Evolutionary conservation across 805 yeast genomes (phyloP).

Genomic region (Ogataea nakhonphanomensis): DNA sequence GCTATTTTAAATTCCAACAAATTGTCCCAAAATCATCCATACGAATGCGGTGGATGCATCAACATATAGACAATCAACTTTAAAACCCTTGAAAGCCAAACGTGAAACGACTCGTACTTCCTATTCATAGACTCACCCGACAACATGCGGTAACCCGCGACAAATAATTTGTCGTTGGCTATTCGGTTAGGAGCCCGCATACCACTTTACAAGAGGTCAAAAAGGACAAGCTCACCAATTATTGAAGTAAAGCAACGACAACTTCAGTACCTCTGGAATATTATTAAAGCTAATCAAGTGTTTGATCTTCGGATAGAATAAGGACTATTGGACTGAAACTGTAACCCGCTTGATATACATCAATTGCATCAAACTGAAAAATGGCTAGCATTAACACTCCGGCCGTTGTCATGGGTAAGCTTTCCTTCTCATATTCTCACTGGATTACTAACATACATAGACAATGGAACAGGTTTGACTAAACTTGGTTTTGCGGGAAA

Average conservation of each 20-base stretch:
- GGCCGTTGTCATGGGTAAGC: conserved; percentile 91
- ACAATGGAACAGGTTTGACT: conserved; percentile 96
- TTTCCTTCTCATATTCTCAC: conserved; percentile 4
- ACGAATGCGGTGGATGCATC: background rate
- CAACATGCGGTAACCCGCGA: background rate
- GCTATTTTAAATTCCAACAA: background rate
- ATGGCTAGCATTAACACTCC: conserved; percentile 65
- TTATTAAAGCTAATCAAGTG: background rate
- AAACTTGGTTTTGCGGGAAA: conserved; percentile 98
- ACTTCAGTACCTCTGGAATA: background rate
- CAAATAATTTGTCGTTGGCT: background rate
- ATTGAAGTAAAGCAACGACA: conserved; percentile 1
- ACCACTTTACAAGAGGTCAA: background rate
- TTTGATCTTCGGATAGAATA: background rate
- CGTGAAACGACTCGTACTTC: no score
- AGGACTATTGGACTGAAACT: background rate
- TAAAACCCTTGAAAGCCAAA: no score
- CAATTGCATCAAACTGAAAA: conserved; percentile 3
- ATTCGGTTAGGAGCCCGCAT: conserved; percentile 5
- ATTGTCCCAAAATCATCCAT: background rate
- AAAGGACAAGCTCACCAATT: conserved; percentile 8
- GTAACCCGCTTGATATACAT: background rate
- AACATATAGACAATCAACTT: no score
- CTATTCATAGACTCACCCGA: background rate
- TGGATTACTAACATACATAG: conserved; percentile 9